Percentiles rank a stretch among this genome's conserved stretches.
Evolutionary conservation across 2,329 filamentous ascomycete genomes (phyloP).

Genomic region (Aspergillus sojae): DNA sequence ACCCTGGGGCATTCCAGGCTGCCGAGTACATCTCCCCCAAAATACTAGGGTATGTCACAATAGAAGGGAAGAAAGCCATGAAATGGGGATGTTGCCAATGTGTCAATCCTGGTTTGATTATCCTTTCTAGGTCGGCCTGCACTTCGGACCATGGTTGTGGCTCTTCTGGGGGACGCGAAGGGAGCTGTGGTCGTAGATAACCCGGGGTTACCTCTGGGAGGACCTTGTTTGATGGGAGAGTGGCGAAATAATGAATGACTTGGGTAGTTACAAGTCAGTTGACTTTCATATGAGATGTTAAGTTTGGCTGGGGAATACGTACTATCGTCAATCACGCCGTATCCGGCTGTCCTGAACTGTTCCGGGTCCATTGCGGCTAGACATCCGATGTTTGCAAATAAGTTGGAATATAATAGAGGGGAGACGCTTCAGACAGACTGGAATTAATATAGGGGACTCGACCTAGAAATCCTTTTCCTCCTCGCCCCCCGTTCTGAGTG

Average conservation of each 20-base stretch:
- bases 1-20: constrained; percentile 85
- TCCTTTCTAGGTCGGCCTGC: constrained; percentile 77
- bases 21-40: constrained; percentile 90
- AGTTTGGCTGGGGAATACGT: too few relatives aligned
- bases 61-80: constrained; percentile 92
- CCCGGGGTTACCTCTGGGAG: constrained; percentile 79
- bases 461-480: too few relatives aligned
- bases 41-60: constrained; percentile 78
- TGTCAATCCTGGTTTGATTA: constrained; percentile 89
- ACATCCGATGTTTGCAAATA: too few relatives aligned
- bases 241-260: constrained; percentile 86
- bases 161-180: constrained; percentile 66
- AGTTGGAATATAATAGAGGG: too few relatives aligned
- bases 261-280: constrained; percentile 17
- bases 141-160: constrained; percentile 75
- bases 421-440: too few relatives aligned
- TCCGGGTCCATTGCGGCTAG: constrained; percentile 68
- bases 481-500: too few relatives aligned
- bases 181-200: constrained; percentile 80
- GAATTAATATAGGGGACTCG: too few relatives aligned
- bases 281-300: too few relatives aligned
- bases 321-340: constrained; percentile 82
- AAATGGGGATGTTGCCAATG: constrained; percentile 97
- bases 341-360: constrained; percentile 76
- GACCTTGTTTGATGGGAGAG: constrained; percentile 66